phyloP scores from a whole-genome alignment of 331 rosid species.

The Acacia concinna region DNA sequence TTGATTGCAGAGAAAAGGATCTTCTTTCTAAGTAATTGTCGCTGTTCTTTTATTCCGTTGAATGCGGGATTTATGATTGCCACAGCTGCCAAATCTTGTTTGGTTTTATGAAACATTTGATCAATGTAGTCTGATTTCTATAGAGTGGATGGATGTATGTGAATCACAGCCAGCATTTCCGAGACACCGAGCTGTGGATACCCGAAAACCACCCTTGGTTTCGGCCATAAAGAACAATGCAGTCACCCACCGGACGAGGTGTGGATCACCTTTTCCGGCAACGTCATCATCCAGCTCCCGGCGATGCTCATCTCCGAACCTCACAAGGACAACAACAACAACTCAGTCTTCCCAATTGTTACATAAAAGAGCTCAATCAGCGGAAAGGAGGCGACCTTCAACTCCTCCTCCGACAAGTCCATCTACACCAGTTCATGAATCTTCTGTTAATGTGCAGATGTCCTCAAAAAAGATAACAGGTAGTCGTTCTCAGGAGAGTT shows the following conservation, averaged over 20 bases:
- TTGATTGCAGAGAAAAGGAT: constrained; percentile 77
- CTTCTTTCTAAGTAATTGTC: constrained; percentile 55
- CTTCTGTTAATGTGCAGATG: constrained; percentile 50
- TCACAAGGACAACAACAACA: constrained; percentile 49
- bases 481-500: constrained; percentile 54
- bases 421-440: constrained; percentile 70
- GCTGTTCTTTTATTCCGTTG: constrained; percentile 45
- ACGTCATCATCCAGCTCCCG: constrained; percentile 49
- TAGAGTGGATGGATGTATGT: constrained; percentile 90
- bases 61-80: constrained; percentile 38
- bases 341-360: constrained; percentile 51
- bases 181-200: constrained; percentile 57
- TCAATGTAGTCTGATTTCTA: constrained; percentile 81
- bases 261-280: constrained; percentile 63
- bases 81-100: constrained; percentile 43
- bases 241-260: constrained; percentile 51
- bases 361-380: constrained; percentile 74
- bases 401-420: constrained; percentile 79
- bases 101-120: constrained; percentile 42
- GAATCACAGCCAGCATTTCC: constrained; percentile 61
- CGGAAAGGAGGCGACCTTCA: constrained; percentile 83
- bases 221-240: constrained; percentile 78
- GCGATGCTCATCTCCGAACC: constrained; percentile 72
- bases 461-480: constrained; percentile 46
- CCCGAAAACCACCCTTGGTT: constrained; percentile 63